Conservation (phyloP, 129 eudicot species). For the Pulicaria dysenterica region DNA sequence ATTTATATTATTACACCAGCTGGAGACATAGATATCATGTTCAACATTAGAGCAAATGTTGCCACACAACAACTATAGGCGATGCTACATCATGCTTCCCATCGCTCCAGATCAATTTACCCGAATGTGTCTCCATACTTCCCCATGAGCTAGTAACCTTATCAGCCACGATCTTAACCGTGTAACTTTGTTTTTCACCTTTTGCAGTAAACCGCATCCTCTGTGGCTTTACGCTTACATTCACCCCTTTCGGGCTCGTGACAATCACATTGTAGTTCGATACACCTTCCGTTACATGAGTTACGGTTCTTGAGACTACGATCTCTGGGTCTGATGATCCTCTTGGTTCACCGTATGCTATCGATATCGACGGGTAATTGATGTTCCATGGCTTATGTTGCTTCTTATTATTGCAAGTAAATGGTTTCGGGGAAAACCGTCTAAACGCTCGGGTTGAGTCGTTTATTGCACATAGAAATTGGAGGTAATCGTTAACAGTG, state of each 20-base stretch:
- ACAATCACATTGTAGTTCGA: constrained; percentile 44
- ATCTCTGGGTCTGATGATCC: constrained; percentile 27
- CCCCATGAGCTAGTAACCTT: constrained; percentile 40
- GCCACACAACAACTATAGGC: constrained; percentile 64
- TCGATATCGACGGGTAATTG: constrained; percentile 70
- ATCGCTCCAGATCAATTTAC: constrained; percentile 65
- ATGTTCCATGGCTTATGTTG: constrained; percentile 67
- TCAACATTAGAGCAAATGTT: constrained; percentile 34
- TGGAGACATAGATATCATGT: neutral
- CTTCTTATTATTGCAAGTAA: constrained; percentile 33
- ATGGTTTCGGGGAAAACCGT: constrained; percentile 37
- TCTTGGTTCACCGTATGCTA: constrained; percentile 36
- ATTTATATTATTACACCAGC: neutral
- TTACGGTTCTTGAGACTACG: constrained; percentile 58
- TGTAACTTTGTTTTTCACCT: constrained; percentile 59
- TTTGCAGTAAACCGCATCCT: constrained; percentile 45
- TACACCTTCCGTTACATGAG: constrained; percentile 53
- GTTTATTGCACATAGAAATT: constrained; percentile 65
- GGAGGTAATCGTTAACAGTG: constrained; percentile 45
- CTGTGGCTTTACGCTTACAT: constrained; percentile 45
- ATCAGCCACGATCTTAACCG: constrained; percentile 45
- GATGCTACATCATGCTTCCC: constrained; percentile 61
- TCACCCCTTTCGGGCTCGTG: constrained; percentile 43
- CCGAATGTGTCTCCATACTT: constrained; percentile 38
- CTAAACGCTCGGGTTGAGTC: constrained; percentile 42